Conservation (phyloP, 73 alveolate species). For the Halteria grandinella region DNA sequence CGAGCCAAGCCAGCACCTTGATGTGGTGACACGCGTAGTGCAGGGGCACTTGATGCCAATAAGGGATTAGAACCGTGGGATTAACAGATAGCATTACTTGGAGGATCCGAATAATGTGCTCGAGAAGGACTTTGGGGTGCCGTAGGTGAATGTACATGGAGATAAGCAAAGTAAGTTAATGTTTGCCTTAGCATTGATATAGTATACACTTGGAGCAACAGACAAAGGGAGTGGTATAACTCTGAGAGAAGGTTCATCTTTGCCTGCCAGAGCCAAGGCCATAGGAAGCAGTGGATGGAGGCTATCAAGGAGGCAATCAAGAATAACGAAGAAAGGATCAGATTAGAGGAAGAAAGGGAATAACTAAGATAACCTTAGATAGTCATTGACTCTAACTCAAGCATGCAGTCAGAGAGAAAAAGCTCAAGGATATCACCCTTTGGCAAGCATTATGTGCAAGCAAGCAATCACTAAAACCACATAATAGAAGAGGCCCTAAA, state of each 20-base stretch:
- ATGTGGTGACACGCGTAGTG: constrained; percentile 14
- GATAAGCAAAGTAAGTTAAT: constrained; percentile 19
- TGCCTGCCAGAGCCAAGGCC: not conserved
- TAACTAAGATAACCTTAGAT: not conserved
- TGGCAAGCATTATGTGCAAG: no score
- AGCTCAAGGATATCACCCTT: constrained; percentile 1
- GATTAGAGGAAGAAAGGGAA: not conserved
- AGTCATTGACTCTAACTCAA: not conserved
- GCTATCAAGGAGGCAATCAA: constrained; percentile 31
- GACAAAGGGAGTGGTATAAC: constrained; percentile 52
- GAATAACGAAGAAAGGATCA: constrained; percentile 18
- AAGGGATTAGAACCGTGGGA: constrained; percentile 36
- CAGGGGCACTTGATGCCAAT: constrained; percentile 55
- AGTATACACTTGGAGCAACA: constrained; percentile 53
- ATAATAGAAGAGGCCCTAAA: no score
- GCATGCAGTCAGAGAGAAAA: not conserved
- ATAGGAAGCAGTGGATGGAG: constrained; percentile 31
- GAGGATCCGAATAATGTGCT: constrained; percentile 13
- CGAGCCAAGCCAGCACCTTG: no score
- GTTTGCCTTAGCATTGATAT: not conserved
- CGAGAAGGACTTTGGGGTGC: constrained; percentile 37
- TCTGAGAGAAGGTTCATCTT: constrained; percentile 45
- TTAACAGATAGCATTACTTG: constrained; percentile 4
- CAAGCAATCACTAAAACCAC: no score
- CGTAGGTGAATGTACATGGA: not conserved